A percentile compares a stretch with the other conserved stretches of the same genome.
phyloP scores from a whole-genome alignment of 345 rosid species.

The Geranium rotundifolium region DNA sequence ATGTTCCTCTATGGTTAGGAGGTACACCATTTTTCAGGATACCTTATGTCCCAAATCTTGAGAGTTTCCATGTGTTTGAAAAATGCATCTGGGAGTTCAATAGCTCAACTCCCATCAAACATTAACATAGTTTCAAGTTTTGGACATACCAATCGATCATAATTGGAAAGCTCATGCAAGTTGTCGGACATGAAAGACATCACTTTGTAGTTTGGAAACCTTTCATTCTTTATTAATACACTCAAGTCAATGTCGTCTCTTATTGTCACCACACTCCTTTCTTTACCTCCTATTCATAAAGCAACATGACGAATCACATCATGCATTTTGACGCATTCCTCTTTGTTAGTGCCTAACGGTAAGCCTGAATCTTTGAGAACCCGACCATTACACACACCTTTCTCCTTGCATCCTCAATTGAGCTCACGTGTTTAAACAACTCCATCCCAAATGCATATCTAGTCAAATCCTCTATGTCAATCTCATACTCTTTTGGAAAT shows the following conservation, averaged over 20 bases:
- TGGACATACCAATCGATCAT: background rate
- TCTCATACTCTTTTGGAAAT: slow-evolving; percentile 9
- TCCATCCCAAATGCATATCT: slow-evolving; percentile 2
- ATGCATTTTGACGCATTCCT: slow-evolving; percentile 3
- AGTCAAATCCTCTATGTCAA: slow-evolving; percentile 1
- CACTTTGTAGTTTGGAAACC: background rate
- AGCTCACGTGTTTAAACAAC: background rate
- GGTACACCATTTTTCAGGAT: too few species aligned
- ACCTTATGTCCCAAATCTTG: background rate
- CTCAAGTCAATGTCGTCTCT: background rate
- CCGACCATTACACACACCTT: background rate
- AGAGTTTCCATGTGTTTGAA: slow-evolving; percentile 3
- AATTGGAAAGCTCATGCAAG: background rate
- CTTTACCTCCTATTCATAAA: background rate
- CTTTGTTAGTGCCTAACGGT: background rate
- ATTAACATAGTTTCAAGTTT: slow-evolving; percentile 2
- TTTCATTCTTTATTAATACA: background rate
- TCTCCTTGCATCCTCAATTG: background rate
- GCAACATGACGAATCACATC: slow-evolving; percentile 11
- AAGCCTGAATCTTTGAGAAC: slow-evolving; percentile 7
- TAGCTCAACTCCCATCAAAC: background rate
- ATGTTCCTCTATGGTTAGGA: too few species aligned
- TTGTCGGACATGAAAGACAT: slow-evolving; percentile 2
- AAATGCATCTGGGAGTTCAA: background rate
- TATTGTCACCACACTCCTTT: background rate